Evolutionary conservation across 2,329 filamentous ascomycete species (phyloP).

Genomic region (Curvularia eragrostidis): DNA sequence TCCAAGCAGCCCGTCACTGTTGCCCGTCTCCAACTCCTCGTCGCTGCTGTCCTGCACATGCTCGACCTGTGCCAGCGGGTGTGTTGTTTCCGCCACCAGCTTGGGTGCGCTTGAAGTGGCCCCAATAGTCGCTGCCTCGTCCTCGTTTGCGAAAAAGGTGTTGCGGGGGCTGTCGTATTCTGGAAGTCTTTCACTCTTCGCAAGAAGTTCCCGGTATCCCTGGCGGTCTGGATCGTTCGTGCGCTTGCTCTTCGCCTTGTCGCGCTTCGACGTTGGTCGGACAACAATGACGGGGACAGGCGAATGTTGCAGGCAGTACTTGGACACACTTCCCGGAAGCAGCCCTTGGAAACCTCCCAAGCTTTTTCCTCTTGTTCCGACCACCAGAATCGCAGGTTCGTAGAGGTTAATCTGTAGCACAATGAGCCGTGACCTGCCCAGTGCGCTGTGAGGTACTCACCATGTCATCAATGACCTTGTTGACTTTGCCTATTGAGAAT

Average conservation of each 20-base stretch:
- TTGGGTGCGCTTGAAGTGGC: constrained; percentile 57
- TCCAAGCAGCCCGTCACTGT: constrained; percentile 11
- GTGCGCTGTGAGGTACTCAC: constrained; percentile 58
- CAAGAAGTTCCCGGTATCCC: constrained; percentile 79
- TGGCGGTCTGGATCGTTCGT: constrained; percentile 76
- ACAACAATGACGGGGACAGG: constrained; percentile 94
- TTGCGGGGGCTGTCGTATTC: constrained; percentile 57
- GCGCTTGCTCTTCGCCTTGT: constrained; percentile 89
- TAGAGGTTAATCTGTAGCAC: constrained; percentile 79
- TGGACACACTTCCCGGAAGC: constrained; percentile 87
- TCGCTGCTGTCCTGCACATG: constrained; percentile 30
- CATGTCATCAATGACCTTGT: constrained; percentile 88
- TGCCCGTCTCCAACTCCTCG: constrained; percentile 22
- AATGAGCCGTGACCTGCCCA: constrained; percentile 8
- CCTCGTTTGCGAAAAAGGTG: constrained; percentile 51
- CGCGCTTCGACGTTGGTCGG: constrained; percentile 81
- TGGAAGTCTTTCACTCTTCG: constrained; percentile 66
- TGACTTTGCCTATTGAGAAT: constrained; percentile 86
- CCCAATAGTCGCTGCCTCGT: constrained; percentile 58
- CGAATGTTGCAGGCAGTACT: constrained; percentile 93
- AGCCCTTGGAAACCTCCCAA: constrained; percentile 86
- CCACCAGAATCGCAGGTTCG: constrained; percentile 87
- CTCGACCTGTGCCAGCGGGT: constrained; percentile 42
- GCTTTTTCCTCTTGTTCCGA: constrained; percentile 84
- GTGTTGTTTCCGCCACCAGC: constrained; percentile 30